These are phyloP conservation scores for Fusarium xyrophilum DNA, from an alignment of 2,329 filamentous ascomycete species.

Conservation along the genomic window DNA sequence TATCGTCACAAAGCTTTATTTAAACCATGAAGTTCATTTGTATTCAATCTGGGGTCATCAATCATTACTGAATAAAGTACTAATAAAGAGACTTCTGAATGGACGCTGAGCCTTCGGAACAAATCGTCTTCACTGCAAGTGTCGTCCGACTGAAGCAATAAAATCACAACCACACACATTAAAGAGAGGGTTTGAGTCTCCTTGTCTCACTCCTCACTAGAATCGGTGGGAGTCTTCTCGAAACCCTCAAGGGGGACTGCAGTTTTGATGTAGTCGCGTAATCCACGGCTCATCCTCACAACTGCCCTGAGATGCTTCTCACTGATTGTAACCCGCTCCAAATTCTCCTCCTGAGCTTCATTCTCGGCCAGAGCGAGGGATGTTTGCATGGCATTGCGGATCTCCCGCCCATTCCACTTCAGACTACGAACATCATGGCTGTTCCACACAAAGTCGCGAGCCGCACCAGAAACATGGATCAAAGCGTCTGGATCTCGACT, in stretches of 20 bases:
- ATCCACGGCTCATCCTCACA: constrained; percentile 47
- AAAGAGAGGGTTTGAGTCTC: too few species aligned
- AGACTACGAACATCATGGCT: constrained; percentile 48
- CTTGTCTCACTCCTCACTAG: constrained; percentile 23
- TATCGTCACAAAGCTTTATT: neutral
- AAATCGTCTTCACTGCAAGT: neutral
- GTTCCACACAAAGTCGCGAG: constrained; percentile 50
- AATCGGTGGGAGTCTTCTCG: constrained; percentile 29
- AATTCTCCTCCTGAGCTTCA: constrained; percentile 48
- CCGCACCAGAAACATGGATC: constrained; percentile 48
- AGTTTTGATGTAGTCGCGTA: constrained; percentile 44
- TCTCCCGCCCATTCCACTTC: constrained; percentile 53
- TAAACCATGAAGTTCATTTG: neutral
- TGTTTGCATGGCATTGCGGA: constrained; percentile 54
- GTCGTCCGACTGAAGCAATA: neutral
- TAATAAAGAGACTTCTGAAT: neutral
- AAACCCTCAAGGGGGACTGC: constrained; percentile 33
- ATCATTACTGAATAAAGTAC: neutral
- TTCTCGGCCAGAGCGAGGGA: constrained; percentile 54
- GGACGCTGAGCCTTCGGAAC: neutral
- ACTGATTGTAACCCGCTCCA: constrained; percentile 41
- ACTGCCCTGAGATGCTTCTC: constrained; percentile 47
- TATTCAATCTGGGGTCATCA: constrained; percentile 7
- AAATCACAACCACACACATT: too few species aligned
- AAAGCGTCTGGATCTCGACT: constrained; percentile 50